Evolutionary conservation across 2,329 filamentous ascomycete genomes (phyloP).

Genomic region (Tolypocladium tundrense): DNA sequence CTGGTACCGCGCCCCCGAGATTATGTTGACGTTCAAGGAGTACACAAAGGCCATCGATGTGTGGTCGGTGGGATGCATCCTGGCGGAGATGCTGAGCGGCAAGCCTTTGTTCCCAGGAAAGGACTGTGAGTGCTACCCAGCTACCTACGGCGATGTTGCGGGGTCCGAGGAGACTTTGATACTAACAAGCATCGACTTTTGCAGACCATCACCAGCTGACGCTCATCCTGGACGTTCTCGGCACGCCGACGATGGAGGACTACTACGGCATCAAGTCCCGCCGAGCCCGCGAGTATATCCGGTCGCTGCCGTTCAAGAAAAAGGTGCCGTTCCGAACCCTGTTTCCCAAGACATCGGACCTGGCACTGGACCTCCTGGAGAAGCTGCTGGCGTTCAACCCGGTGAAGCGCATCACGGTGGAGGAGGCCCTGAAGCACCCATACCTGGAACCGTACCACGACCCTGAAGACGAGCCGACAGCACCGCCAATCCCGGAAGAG

Average conservation of each 20-base stretch:
- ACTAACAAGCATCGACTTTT: neutral
- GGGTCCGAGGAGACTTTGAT: neutral
- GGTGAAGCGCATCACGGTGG: constrained; percentile 95
- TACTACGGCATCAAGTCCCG: constrained; percentile 99
- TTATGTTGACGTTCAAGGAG: constrained; percentile 99
- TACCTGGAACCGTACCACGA: constrained; percentile 99
- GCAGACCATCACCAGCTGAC: constrained; percentile 95
- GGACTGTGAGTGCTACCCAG: constrained; percentile 60
- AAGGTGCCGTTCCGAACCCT: constrained; percentile 96
- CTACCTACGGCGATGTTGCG: neutral
- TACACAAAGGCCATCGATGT: constrained; percentile 99
- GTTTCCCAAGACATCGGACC: constrained; percentile 98
- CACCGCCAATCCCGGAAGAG: constrained; percentile 91
- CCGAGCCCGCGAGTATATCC: constrained; percentile 94
- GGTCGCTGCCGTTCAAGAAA: constrained; percentile 97
- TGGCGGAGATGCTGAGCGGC: constrained; percentile 97
- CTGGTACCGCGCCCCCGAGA: constrained; percentile 98
- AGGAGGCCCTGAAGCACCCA: constrained; percentile 93
- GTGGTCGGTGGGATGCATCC: constrained; percentile 96
- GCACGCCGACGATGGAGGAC: constrained; percentile 98
- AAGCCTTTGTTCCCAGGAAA: constrained; percentile 98
- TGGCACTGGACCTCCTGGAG: constrained; percentile 88
- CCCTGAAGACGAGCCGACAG: constrained; percentile 94
- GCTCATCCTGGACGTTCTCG: constrained; percentile 90
- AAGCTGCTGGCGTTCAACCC: constrained; percentile 97